These are phyloP conservation scores for Talaromyces sp. DNA, from an alignment of 2,329 filamentous ascomycete species.

Conservation along the genomic window DNA sequence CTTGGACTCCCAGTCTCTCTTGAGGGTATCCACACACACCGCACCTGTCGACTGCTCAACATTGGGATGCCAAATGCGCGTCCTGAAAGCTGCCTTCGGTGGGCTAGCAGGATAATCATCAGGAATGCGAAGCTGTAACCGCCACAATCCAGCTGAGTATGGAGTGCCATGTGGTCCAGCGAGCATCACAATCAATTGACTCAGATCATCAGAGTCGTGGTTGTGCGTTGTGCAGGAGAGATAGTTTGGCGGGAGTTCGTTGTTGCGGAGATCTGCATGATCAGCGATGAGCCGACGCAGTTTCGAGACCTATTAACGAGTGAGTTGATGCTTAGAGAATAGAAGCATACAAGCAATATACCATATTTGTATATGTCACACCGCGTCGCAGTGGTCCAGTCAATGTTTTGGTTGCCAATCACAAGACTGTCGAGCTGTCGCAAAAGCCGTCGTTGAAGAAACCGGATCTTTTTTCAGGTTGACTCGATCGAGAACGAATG, in stretches of 20 bases:
- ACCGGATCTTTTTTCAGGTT: not conserved
- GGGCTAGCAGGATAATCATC: constrained; percentile 51
- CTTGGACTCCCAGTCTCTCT: constrained; percentile 59
- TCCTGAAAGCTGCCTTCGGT: constrained; percentile 58
- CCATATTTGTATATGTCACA: not conserved
- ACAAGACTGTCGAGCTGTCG: not conserved
- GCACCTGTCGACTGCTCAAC: constrained; percentile 61
- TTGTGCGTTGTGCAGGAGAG: constrained; percentile 50
- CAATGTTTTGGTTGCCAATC: not conserved
- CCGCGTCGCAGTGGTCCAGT: not conserved
- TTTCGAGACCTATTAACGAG: constrained; percentile 30
- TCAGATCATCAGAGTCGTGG: constrained; percentile 51
- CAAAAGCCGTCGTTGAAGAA: not conserved
- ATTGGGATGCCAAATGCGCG: constrained; percentile 63
- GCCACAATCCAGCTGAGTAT: constrained; percentile 58
- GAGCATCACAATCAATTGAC: constrained; percentile 56
- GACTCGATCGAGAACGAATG: not conserved
- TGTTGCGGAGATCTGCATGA: constrained; percentile 55
- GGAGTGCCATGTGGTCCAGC: constrained; percentile 60
- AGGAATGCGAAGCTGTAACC: constrained; percentile 58
- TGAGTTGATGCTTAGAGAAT: not conserved
- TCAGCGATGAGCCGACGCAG: constrained; percentile 59
- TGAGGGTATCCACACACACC: constrained; percentile 63
- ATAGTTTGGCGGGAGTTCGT: constrained; percentile 60
- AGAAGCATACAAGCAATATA: not conserved